A percentile compares a stretch with the other conserved stretches of the same genome.
Evolutionary conservation across 768 basidiomycete genomes (phyloP).

Genomic region (Mycena rebaudengoi): DNA sequence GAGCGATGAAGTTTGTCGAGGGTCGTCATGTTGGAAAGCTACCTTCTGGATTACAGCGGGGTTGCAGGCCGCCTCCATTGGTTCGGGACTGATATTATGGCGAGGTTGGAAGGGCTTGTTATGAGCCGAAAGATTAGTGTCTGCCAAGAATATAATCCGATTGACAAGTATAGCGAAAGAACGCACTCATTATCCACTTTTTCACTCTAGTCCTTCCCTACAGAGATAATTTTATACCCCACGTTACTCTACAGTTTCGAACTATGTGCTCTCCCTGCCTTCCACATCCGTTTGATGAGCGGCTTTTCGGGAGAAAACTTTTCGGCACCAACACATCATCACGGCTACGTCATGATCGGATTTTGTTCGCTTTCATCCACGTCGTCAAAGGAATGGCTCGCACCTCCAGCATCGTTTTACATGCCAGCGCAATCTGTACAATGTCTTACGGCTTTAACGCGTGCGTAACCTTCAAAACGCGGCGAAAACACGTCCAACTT

Average conservation of each 20-base stretch:
- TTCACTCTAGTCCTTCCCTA: neutral
- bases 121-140: no score
- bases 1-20: constrained; percentile 59
- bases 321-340: no score
- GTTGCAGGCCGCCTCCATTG: constrained; percentile 54
- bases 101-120: constrained; percentile 67
- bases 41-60: constrained; percentile 67
- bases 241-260: no score
- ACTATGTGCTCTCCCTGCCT: no score
- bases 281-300: no score
- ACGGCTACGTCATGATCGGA: no score
- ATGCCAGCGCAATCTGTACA: constrained; percentile 38
- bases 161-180: neutral
- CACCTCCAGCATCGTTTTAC: constrained; percentile 32
- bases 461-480: neutral
- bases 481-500: neutral
- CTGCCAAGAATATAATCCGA: constrained; percentile 18
- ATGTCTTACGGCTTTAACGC: constrained; percentile 45
- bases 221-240: no score
- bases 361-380: no score
- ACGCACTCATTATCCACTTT: neutral
- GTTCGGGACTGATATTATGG: constrained; percentile 63
- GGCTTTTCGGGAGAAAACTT: no score
- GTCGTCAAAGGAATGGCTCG: no score
- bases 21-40: constrained; percentile 67